Conservation (phyloP, 2,329 filamentous ascomycete genomes). For the Phialophora chinensis region DNA sequence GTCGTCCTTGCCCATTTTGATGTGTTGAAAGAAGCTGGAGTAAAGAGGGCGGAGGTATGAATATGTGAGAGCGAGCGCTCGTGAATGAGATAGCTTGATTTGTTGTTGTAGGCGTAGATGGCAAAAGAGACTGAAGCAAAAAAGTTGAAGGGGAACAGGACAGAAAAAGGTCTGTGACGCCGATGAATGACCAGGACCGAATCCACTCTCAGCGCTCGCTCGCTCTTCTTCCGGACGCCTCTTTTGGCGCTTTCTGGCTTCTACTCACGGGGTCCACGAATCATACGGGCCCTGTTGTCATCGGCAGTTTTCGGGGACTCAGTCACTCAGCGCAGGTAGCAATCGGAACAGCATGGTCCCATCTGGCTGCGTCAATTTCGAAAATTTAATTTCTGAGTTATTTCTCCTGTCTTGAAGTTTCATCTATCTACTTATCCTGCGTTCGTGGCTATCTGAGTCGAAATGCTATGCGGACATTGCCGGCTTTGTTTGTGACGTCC, state of each 20-base stretch:
- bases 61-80: conserved; percentile 12
- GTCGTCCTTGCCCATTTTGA: conserved; percentile 40
- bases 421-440: neutral
- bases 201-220: conserved; percentile 12
- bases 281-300: conserved; percentile 18
- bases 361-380: conserved; percentile 12
- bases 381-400: neutral
- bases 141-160: conserved; percentile 27
- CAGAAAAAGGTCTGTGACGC: conserved; percentile 27
- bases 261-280: conserved; percentile 3
- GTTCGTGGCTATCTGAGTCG: neutral
- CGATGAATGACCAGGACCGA: conserved; percentile 22
- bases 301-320: conserved; percentile 15
- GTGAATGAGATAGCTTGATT: conserved; percentile 25
- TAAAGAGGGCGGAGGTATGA: conserved; percentile 23
- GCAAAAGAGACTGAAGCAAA: conserved; percentile 28
- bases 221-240: conserved; percentile 2
- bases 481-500: neutral
- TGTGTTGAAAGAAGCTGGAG: conserved; percentile 10
- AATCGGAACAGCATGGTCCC: conserved; percentile 1
- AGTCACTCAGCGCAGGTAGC: neutral
- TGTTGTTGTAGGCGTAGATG: conserved; percentile 21
- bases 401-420: neutral
- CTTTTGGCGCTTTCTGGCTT: conserved; percentile 1
- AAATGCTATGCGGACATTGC: neutral